phyloP scores from a whole-genome alignment of 148 eudicot genomes.

The Suaeda aralocaspica region DNA sequence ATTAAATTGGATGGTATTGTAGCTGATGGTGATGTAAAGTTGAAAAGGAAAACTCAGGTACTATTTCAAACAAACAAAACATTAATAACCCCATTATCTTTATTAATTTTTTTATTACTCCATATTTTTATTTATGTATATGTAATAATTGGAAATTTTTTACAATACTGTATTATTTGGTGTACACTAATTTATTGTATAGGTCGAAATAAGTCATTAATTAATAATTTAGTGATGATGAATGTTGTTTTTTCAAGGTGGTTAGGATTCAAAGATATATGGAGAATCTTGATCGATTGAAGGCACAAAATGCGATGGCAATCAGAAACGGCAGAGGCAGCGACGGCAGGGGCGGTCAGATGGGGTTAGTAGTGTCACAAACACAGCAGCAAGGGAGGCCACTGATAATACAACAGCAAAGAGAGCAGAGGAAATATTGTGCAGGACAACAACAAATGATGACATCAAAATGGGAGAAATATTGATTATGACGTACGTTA shows the following conservation, averaged over 20 bases:
- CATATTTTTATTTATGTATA: too few species aligned
- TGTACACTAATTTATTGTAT: too few species aligned
- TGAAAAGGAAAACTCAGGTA: constrained; percentile 75
- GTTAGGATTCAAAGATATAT: constrained; percentile 56
- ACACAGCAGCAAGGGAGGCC: constrained; percentile 28
- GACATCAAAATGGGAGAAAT: constrained; percentile 40
- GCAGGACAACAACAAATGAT: constrained; percentile 25
- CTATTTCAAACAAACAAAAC: neutral
- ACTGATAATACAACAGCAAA: constrained; percentile 23
- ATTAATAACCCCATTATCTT: too few species aligned
- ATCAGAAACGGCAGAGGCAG: constrained; percentile 8
- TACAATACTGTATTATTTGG: too few species aligned
- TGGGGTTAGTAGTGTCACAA: constrained; percentile 23
- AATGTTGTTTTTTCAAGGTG: constrained; percentile 52
- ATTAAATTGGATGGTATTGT: constrained; percentile 69
- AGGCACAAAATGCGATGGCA: constrained; percentile 37
- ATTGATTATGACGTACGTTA: constrained; percentile 9
- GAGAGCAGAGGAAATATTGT: constrained; percentile 25
- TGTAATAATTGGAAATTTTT: neutral
- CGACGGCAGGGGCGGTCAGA: constrained; percentile 22
- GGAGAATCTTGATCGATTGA: constrained; percentile 51
- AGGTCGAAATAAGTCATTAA: neutral
- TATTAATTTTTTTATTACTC: too few species aligned
- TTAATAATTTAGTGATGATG: neutral
- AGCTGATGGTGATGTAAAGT: constrained; percentile 68